Evolutionary conservation across 1,284 basidiomycete genomes (phyloP), one percentile per base, ranked within the genome.

Genomic region (Naganishia liquefaciens): DNA sequence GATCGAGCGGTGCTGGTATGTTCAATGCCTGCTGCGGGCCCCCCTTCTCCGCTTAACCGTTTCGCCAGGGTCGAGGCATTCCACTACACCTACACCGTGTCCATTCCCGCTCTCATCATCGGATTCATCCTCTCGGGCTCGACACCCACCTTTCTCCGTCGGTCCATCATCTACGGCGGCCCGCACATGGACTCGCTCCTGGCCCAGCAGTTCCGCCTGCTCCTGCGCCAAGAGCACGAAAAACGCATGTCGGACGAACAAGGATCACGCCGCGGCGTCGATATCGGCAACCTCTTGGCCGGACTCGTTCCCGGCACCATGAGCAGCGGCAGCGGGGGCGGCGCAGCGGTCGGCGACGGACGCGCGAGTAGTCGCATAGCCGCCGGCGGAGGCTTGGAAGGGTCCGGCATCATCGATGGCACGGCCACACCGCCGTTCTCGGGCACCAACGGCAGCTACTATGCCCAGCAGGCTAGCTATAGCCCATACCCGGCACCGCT

Each of bases 1-100:
- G 77, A 76, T 79, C 39, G 77, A 79, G 65, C 71, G 77, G 44
- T 79, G 78, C 69, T 79, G 78, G 78, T 79, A 68, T 70, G 78
- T 70, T 6, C n/a, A 9, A 9, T 7, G 7, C 43, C 2, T 44
- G 19, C 42, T 15, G 19, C 15, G 7, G 19, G 7, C 21, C 17
- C 43, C 19, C 7, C 43, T 17, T n/a, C 6, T 21, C 25, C 46
- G 46, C 46, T 46, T 25, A 25, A 44, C 21, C 43, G 42, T 21
- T 5, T 19, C 7, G 21, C 13, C 65, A 79, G 78, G 78, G 74
- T 76, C 54, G 78, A 79, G 68, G 75, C 78, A 25, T 79, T 79
- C 62, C 78, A 79, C 65, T 75, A 78, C 62, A 70, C 77, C 51
- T 79, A 78, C 62, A 79, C 76, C 11, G 70, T 72, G 21, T 73